Conservation (phyloP, 1,284 basidiomycete species). For the Ceratobasidium sp. region DNA sequence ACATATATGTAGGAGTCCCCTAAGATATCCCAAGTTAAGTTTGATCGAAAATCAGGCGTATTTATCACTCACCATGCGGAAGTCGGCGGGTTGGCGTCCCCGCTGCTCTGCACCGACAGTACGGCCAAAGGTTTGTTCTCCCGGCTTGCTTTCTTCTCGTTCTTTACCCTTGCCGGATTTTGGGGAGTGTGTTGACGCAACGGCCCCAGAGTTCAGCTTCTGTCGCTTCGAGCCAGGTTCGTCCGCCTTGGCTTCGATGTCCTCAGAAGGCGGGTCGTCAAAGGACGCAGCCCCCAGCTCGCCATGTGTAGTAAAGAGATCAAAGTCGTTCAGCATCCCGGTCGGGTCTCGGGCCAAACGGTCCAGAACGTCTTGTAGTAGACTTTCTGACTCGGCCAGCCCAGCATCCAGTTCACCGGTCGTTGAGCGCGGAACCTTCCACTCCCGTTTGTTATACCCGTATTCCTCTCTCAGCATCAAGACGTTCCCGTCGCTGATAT, state of each 20-base stretch:
- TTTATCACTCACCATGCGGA: constrained; percentile 17
- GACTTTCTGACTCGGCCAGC: neutral
- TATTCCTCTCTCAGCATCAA: neutral
- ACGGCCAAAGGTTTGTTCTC: neutral
- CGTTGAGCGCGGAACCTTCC: neutral
- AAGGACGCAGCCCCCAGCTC: neutral
- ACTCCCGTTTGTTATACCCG: neutral
- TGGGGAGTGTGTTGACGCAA: neutral
- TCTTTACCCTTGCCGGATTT: neutral
- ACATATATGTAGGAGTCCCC: constrained; percentile 29
- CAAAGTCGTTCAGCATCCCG: constrained; percentile 32
- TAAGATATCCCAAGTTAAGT: neutral
- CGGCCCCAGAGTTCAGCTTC: neutral
- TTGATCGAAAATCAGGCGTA: neutral
- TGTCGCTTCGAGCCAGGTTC: neutral
- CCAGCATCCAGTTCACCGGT: neutral
- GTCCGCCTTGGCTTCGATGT: no score
- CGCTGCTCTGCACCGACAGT: neutral
- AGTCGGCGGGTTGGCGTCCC: neutral
- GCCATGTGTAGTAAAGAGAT: constrained; percentile 4
- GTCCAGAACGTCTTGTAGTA: neutral
- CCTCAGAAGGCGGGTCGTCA: neutral
- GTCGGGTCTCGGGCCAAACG: neutral
- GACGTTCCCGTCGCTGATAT: constrained; percentile 40
- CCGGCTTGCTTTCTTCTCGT: neutral